These are phyloP conservation scores for Aechmea fasciata DNA, from an alignment of 176 grass and related monocot species.

Conservation along the genomic window DNA sequence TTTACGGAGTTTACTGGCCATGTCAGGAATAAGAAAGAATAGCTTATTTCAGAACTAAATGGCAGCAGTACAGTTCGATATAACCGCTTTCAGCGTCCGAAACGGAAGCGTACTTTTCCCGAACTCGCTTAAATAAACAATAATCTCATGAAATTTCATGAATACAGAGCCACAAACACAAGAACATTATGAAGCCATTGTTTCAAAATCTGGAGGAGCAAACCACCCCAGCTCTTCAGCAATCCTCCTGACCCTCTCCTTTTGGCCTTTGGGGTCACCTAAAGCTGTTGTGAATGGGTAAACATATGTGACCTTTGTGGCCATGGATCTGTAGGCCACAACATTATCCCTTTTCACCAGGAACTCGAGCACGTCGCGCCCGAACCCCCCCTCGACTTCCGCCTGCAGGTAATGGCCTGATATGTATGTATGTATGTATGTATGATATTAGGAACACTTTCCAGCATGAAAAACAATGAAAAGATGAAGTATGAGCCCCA, in stretches of 20 bases:
- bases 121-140: too few species aligned
- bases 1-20: too few species aligned
- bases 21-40: too few species aligned
- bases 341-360: slow-evolving; percentile 49
- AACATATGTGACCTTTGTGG: slow-evolving; percentile 73
- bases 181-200: slow-evolving; percentile 26
- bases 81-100: too few species aligned
- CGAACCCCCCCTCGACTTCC: slow-evolving; percentile 54
- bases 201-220: slow-evolving; percentile 53
- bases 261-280: slow-evolving; percentile 69
- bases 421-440: background rate
- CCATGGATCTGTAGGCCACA: slow-evolving; percentile 60
- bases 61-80: too few species aligned
- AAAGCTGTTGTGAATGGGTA: slow-evolving; percentile 91
- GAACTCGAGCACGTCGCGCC: slow-evolving; percentile 80
- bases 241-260: slow-evolving; percentile 51
- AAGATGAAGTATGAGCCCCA: background rate
- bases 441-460: background rate
- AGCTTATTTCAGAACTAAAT: too few species aligned
- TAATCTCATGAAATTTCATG: too few species aligned
- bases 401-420: slow-evolving; percentile 77
- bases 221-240: slow-evolving; percentile 71
- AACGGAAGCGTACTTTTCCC: too few species aligned
- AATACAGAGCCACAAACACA: too few species aligned
- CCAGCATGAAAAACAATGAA: background rate